phyloP scores from a whole-genome alignment of 2,329 filamentous ascomycete species.

The Neopestalotiopsis sp. region DNA sequence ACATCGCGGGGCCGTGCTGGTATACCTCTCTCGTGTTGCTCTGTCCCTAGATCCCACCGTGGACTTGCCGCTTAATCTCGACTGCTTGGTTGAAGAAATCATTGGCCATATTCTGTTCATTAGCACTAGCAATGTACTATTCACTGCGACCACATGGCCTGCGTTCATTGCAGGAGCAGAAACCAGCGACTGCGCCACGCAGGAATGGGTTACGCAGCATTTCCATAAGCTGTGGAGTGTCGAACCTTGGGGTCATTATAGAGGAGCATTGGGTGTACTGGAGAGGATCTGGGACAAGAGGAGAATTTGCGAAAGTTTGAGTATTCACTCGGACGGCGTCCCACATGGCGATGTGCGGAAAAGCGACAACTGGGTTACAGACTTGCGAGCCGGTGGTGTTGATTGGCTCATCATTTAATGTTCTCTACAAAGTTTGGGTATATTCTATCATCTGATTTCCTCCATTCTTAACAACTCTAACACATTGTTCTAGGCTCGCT shows the following conservation, averaged over 20 bases:
- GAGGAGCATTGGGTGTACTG: not conserved
- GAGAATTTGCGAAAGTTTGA: not conserved
- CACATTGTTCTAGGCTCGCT: no score
- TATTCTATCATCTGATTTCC: not conserved
- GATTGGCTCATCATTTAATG: not conserved
- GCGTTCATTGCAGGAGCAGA: not conserved
- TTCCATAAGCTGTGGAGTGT: not conserved
- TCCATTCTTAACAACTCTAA: not conserved
- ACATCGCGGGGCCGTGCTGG: not conserved
- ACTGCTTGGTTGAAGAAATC: not conserved
- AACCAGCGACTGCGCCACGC: not conserved
- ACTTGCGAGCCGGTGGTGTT: not conserved
- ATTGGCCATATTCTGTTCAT: not conserved
- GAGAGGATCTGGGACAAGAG: not conserved
- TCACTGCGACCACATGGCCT: not conserved
- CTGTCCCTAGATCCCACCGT: not conserved
- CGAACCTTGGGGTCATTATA: not conserved
- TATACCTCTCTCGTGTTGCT: not conserved
- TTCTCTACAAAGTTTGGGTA: not conserved
- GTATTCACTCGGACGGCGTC: no score
- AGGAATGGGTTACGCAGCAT: not conserved
- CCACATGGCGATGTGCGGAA: not conserved
- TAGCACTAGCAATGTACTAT: not conserved
- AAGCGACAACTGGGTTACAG: not conserved
- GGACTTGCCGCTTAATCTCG: not conserved